Evolutionary conservation across 164 flowering plant genomes (phyloP), one percentile per base, ranked within the genome.

Genomic region (Platanus orientalis): DNA sequence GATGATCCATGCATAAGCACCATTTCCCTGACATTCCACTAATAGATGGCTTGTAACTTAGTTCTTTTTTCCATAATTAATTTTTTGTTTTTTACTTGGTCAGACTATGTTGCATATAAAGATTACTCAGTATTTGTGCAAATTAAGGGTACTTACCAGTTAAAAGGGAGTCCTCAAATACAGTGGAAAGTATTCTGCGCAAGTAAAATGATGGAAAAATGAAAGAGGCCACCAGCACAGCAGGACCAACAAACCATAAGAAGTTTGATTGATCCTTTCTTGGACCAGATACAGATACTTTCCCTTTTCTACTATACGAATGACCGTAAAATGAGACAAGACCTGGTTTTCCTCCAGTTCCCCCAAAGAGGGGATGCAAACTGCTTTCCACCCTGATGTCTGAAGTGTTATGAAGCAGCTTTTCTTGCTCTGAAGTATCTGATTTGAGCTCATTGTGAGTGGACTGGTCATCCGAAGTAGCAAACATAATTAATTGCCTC

Each of bases 111-210:
- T 48, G 19, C 23, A 19, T 21, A n/a, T 21, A 49, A 2, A 49
- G 12, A 49, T 21, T 20, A 49, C 12, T n/a, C 25, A 6, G 25
- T 49, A 49, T 27, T 1, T 2, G 10, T 28, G 28, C 34, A 60
- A 13, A 20, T 9, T 23, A 44, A 45, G 54, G n/a, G 21, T 39
- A 13, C 56, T 59, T 44, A 88, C 97, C 97, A 57, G 97, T 90
- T 73, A 93, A 71, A 64, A 93, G 83, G 62, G 98, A 93, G 73
- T 93, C 98, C 74, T 93, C 98, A 78, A 93, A 93, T 69, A 93
- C 64, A 23, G 80, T 66, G 14, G 97, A 90, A 24, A 94, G 71
- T 60, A 93, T 72, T 70, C 76, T 81, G 63, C 96, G 89, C 76
- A 90, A 62, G 76, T 90, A 94, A 29, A 94, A 83, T 34, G 97